Evolutionary conservation across 768 basidiomycete genomes (phyloP).

Genomic region (Suillus americanus): DNA sequence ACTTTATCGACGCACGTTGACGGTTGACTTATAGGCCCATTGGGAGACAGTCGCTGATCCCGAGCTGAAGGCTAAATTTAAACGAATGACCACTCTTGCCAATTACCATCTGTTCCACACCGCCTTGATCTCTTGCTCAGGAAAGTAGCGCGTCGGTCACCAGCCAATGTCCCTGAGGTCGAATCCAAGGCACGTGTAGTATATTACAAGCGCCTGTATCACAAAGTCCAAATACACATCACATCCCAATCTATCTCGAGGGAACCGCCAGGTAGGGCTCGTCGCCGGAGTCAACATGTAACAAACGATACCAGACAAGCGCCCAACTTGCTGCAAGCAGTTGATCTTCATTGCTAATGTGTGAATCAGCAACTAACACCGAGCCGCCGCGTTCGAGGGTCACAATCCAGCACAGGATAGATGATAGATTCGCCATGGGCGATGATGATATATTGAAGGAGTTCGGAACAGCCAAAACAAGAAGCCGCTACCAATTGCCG

Average conservation of each 20-base stretch:
- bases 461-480: too few relatives aligned
- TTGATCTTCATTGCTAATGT: too few relatives aligned
- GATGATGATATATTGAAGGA: too few relatives aligned
- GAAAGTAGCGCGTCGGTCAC: not conserved
- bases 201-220: not conserved
- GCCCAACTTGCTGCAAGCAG: too few relatives aligned
- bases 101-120: constrained; percentile 14
- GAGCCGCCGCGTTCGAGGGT: too few relatives aligned
- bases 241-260: not conserved
- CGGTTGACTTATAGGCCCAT: constrained; percentile 15
- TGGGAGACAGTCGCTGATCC: constrained; percentile 6
- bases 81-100: constrained; percentile 14
- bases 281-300: too few relatives aligned
- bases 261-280: too few relatives aligned
- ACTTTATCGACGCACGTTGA: not conserved
- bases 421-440: too few relatives aligned
- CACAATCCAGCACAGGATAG: too few relatives aligned
- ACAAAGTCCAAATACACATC: not conserved
- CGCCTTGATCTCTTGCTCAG: constrained; percentile 10
- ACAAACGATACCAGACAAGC: too few relatives aligned
- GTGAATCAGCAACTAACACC: too few relatives aligned
- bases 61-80: constrained; percentile 7
- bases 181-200: not conserved
- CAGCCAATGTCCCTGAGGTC: not conserved
- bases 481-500: too few relatives aligned